These are phyloP conservation scores for Salix caprea DNA, from an alignment of 345 rosid species.

Conservation along the genomic window DNA sequence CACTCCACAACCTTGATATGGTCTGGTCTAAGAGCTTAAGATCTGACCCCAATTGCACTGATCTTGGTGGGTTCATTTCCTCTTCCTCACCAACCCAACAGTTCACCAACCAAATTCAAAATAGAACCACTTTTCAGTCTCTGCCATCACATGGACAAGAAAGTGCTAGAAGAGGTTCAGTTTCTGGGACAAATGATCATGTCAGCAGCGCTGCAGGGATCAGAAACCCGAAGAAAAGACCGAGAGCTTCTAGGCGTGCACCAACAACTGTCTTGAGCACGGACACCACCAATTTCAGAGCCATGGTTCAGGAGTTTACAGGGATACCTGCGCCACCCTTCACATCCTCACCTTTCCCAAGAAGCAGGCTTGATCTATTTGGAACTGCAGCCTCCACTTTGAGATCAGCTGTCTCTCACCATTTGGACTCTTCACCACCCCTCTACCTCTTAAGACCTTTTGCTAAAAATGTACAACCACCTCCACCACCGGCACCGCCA, in stretches of 20 bases:
- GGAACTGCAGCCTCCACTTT: constrained; percentile 37
- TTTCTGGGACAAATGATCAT: constrained; percentile 27
- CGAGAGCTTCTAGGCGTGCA: constrained; percentile 88
- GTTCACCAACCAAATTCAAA: constrained; percentile 23
- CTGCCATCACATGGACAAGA: constrained; percentile 15
- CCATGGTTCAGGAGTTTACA: constrained; percentile 97
- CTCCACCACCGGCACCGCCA: constrained; percentile 15
- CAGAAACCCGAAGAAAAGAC: constrained; percentile 77
- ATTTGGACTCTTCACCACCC: constrained; percentile 38
- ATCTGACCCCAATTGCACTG: constrained; percentile 47
- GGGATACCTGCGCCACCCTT: constrained; percentile 93
- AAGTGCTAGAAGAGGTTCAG: not conserved
- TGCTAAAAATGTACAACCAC: constrained; percentile 37
- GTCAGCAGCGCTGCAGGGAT: constrained; percentile 25
- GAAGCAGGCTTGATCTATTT: constrained; percentile 66
- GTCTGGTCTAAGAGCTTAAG: constrained; percentile 51
- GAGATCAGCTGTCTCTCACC: constrained; percentile 31
- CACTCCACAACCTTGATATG: constrained; percentile 45
- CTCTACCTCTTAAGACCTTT: constrained; percentile 55
- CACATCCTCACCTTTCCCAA: constrained; percentile 51
- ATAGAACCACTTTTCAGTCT: constrained; percentile 13
- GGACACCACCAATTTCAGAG: constrained; percentile 86
- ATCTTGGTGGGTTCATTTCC: constrained; percentile 42
- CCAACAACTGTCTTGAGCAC: constrained; percentile 90
- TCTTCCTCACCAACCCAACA: constrained; percentile 39